Evolutionary conservation across 202 grass and related monocot genomes (phyloP), one percentile per base, ranked within the genome.

Genomic region (Bolboschoenoplectus hybrid): DNA sequence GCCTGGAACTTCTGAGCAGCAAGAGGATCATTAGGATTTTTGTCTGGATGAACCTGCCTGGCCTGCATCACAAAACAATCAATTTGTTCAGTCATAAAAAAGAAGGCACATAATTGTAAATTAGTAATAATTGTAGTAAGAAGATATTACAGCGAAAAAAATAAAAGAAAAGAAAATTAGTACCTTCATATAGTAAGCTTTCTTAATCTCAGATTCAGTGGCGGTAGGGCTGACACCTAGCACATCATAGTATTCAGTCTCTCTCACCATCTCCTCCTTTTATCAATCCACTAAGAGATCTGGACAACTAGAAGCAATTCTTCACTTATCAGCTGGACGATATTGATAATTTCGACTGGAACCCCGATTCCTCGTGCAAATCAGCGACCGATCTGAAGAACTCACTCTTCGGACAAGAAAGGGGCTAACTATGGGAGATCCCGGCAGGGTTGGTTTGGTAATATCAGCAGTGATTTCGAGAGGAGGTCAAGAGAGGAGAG

Each of bases 161-260:
- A 26, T 26, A 52, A 70, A 43, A 81, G 44, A 84, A 50, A 47
- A 20, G 12, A 81, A 19, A 71, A 16, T 32, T 5, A 34, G 9
- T 84, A 94, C 95, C 95, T 95, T 97, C 34, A 92, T 88, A 85
- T 97, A 95, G 81, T 93, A 97, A 11, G 92, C 95, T 68, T 97
- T 97, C 88, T 97, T 97, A 85, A 97, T 97, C 85, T 97, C 93
- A 5, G 93, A 88, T 50, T 98, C 96, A 17, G 90, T 92, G 45
- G 96, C 96, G 8, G 86, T 75, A 17, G 96, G 93, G 74, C 56
- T 83, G 12, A 98, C 90, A 41, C 89, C 95, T 55, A 97, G 83
- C 76, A 97, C 95, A 68, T 97, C 95, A 43, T 97, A 97, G 89
- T 97, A 97, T 20, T 81, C 88, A 16, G 95, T 97, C 51, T 97